Percentiles rank a stretch among this genome's conserved stretches.
Conservation (phyloP, 257 asterid species). For the Anisodus tanguticus region DNA sequence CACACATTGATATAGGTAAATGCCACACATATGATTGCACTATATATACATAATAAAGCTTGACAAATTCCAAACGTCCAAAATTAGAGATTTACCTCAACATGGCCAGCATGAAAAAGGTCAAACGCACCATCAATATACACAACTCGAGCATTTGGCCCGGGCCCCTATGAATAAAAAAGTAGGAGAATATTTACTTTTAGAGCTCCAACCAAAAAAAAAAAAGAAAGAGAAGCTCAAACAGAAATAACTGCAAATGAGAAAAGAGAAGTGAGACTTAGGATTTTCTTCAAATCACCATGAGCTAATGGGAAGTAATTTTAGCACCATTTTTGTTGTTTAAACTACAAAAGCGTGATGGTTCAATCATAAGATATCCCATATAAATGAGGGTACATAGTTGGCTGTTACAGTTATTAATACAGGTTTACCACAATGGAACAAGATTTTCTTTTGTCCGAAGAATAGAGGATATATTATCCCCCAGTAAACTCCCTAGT, state of each 20-base stretch:
- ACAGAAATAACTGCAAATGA: not conserved
- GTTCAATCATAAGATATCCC: not conserved
- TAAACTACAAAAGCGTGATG: not conserved
- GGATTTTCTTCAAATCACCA: conserved; percentile 1
- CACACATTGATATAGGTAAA: not conserved
- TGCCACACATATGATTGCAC: not conserved
- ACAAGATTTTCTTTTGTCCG: not conserved
- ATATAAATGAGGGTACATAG: not conserved
- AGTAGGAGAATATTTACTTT: not conserved
- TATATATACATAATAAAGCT: not conserved
- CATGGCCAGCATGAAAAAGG: conserved; percentile 96
- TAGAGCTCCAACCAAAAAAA: not conserved
- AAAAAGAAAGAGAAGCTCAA: not conserved
- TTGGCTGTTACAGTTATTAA: not conserved
- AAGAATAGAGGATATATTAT: not conserved
- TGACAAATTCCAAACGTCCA: not conserved
- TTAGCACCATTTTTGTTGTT: not conserved
- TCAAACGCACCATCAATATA: conserved; percentile 98
- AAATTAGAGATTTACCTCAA: conserved; percentile 60
- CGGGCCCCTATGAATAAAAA: conserved; percentile 69
- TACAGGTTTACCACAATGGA: not conserved
- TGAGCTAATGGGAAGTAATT: not conserved
- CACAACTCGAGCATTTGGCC: conserved; percentile 85
- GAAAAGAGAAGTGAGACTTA: not conserved
- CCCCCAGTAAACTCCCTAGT: not conserved